Evolutionary conservation across 352 stramenopile genomes (phyloP).

Genomic region (Phytophthora pini): DNA sequence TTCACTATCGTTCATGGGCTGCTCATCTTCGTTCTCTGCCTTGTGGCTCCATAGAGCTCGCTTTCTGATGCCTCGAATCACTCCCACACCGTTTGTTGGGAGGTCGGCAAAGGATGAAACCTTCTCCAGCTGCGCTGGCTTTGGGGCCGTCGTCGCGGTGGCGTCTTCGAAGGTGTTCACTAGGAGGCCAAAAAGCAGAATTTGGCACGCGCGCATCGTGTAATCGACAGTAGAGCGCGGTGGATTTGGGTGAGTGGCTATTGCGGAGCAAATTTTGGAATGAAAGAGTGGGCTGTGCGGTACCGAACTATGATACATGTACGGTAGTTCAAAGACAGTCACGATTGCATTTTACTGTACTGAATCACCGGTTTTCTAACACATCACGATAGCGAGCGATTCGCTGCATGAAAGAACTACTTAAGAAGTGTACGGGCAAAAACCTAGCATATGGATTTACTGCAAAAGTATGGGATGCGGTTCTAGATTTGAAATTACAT

Average conservation of each 20-base stretch:
- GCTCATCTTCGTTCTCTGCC: background rate
- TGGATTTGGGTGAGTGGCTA: background rate
- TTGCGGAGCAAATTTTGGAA: conserved; percentile 11
- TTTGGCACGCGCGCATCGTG: conserved; percentile 2
- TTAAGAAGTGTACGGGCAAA: too few species aligned
- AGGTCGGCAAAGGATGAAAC: background rate
- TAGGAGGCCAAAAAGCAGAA: background rate
- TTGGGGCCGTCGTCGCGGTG: background rate
- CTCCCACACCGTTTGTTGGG: background rate
- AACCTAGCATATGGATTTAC: too few species aligned
- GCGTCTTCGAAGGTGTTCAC: background rate
- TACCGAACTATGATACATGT: too few species aligned
- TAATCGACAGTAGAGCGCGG: background rate
- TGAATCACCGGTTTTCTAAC: too few species aligned
- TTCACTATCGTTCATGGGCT: background rate
- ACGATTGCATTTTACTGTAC: too few species aligned
- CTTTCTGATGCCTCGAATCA: background rate
- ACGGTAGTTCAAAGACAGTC: too few species aligned
- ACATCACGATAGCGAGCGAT: too few species aligned
- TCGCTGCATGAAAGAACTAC: too few species aligned
- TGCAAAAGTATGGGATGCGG: too few species aligned
- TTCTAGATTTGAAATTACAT: too few species aligned
- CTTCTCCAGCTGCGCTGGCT: background rate
- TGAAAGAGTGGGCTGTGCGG: background rate
- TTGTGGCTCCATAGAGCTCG: background rate